These are phyloP conservation scores for Acaromyces ingoldii DNA, from an alignment of 1,284 basidiomycete species.

Conservation along the genomic window DNA sequence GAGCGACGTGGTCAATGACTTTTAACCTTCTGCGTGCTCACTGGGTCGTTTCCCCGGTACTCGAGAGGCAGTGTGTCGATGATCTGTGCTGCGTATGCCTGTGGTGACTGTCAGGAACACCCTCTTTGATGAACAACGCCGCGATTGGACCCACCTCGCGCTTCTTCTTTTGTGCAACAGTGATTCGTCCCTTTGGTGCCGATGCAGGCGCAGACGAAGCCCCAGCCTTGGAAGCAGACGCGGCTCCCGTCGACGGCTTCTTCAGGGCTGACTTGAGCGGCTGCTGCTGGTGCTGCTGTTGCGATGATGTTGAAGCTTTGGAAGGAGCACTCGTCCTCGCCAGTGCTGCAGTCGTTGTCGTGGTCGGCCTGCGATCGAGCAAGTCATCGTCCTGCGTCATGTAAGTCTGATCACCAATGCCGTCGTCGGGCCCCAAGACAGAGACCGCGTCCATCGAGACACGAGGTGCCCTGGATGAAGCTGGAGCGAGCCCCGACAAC, in stretches of 20 bases:
- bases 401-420: conserved; percentile 37
- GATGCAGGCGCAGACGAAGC: conserved; percentile 7
- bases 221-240: background rate
- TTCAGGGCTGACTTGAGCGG: conserved; percentile 13
- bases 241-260: conserved; percentile 5
- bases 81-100: conserved; percentile 55
- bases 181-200: conserved; percentile 62
- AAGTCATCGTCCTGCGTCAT: conserved; percentile 38
- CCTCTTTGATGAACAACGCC: background rate
- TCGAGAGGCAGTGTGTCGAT: conserved; percentile 78
- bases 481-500: background rate
- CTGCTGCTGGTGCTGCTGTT: conserved; percentile 11
- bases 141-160: conserved; percentile 57
- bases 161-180: conserved; percentile 75
- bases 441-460: background rate
- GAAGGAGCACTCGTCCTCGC: no score
- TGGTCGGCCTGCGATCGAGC: conserved; percentile 1
- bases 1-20: background rate
- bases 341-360: conserved; percentile 8
- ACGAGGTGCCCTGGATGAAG: background rate
- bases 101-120: conserved; percentile 3
- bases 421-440: background rate
- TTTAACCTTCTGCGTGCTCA: conserved; percentile 1
- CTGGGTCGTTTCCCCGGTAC: conserved; percentile 79
- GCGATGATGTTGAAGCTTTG: conserved; percentile 19